Conservation (phyloP, 2,329 filamentous ascomycete species). For the Pseudogymnoascus sp. region DNA sequence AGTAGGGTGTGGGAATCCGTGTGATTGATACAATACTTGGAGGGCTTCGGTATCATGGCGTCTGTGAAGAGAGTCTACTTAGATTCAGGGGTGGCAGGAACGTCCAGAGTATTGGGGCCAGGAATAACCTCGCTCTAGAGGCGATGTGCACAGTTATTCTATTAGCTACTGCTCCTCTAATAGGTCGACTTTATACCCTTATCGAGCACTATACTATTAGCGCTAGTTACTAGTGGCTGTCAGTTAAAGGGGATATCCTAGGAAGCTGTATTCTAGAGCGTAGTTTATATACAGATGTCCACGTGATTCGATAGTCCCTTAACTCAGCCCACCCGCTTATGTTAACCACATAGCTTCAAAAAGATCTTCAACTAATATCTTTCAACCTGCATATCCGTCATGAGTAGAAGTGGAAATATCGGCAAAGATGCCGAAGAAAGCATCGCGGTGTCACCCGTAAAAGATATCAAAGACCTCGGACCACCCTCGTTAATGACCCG, state of each 20-base stretch:
- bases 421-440: background rate
- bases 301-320: background rate
- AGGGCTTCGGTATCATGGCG: background rate
- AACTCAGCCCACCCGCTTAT: background rate
- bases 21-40: background rate
- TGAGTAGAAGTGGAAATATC: background rate
- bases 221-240: background rate
- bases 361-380: no score
- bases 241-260: background rate
- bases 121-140: background rate
- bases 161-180: background rate
- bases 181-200: background rate
- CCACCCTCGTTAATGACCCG: background rate
- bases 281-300: background rate
- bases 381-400: background rate
- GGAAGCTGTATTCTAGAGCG: background rate
- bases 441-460: background rate
- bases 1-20: constrained; percentile 33
- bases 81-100: background rate
- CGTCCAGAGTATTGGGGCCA: background rate
- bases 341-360: background rate
- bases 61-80: background rate
- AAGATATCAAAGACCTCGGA: background rate
- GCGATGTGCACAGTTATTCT: background rate
- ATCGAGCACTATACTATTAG: background rate